Evolutionary conservation across 1,139 yeast species (phyloP), one percentile per base, ranked within the genome.

Genomic region (Eremothecium gossypii): DNA sequence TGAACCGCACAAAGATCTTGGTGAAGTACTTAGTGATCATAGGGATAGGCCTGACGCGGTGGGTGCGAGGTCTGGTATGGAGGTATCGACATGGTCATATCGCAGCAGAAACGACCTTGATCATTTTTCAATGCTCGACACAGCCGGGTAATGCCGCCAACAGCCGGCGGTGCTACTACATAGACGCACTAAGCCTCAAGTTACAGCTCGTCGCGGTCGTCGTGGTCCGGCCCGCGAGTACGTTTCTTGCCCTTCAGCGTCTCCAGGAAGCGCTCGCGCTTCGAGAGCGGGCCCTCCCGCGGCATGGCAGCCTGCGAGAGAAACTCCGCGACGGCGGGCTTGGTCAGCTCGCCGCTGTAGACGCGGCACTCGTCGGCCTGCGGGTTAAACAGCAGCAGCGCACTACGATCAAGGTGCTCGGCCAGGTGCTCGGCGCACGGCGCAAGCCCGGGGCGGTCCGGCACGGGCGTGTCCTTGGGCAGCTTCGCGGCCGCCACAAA

Each of bases 21-120:
- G 85, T 69, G 64, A 86, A 83, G 66, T 81, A 85, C 64, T 84
- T 84, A 39, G 95, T 86, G 54, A 86, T 81, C 95, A 86, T 85
- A 17, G 23, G 6, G 23, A 17, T 17, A 6, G 23, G 23, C 23
- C 23, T 17, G 23, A 17, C 23, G 23, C 23, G 6, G 23, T 6
- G 23, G 23, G 23, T 4, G 23, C 23, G 23, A 17, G 23, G 23
- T 17, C 23, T 17, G 23, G 23, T 17, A 17, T 17, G 23, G 23
- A 17, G 23, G 23, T 17, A 4, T 17, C 23, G 23, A 17, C 23
- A 17, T 17, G 23, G 23, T 17, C 23, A 17, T 17, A 17, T 17
- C 23, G 23, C 23, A 17, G 23, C 23, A 17, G 23, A 17, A 17
- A 17, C 23, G 6, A 17, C 23, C 23, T 17, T 17, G 23, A 17